A percentile compares a stretch with the other conserved stretches of the same genome.
phyloP scores from a whole-genome alignment of 768 basidiomycete genomes.

The Pleurotus eryngii region DNA sequence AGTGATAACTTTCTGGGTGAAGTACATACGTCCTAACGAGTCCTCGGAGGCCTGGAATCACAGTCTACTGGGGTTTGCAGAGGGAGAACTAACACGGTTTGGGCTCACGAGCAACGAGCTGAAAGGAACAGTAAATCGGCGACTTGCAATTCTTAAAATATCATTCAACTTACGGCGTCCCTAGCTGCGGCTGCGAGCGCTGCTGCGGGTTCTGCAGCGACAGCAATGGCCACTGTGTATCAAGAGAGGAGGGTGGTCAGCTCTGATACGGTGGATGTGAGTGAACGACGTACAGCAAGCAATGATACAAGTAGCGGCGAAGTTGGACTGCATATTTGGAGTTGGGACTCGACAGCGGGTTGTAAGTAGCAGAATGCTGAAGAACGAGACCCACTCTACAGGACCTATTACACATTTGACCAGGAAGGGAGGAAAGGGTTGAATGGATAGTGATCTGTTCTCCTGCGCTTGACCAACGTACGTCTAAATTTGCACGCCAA shows the following conservation, averaged over 20 bases:
- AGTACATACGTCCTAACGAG: too few relatives aligned
- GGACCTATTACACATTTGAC: neutral
- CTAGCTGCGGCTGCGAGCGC: neutral
- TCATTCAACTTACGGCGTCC: too few relatives aligned
- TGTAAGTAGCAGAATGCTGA: neutral
- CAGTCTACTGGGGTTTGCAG: too few relatives aligned
- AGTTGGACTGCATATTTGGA: conserved; percentile 3
- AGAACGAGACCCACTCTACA: neutral
- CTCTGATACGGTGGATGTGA: neutral
- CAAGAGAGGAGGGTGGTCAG: neutral
- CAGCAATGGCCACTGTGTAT: conserved; percentile 2
- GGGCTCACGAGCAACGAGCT: too few relatives aligned
- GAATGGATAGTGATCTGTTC: neutral
- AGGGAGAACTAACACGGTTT: too few relatives aligned
- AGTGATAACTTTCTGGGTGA: too few relatives aligned
- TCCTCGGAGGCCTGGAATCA: too few relatives aligned
- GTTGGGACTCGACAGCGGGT: neutral
- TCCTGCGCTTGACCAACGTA: too few relatives aligned
- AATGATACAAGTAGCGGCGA: neutral
- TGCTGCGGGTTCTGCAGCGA: neutral
- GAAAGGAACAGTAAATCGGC: too few relatives aligned
- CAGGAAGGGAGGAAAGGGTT: neutral
- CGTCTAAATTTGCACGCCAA: too few relatives aligned
- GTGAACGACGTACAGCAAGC: conserved; percentile 1
- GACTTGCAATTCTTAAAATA: too few relatives aligned